A percentile compares a stretch with the other conserved stretches of the same genome.
Conservation (phyloP, 495 filamentous ascomycete genomes). For the Aspergillus baeticus region DNA sequence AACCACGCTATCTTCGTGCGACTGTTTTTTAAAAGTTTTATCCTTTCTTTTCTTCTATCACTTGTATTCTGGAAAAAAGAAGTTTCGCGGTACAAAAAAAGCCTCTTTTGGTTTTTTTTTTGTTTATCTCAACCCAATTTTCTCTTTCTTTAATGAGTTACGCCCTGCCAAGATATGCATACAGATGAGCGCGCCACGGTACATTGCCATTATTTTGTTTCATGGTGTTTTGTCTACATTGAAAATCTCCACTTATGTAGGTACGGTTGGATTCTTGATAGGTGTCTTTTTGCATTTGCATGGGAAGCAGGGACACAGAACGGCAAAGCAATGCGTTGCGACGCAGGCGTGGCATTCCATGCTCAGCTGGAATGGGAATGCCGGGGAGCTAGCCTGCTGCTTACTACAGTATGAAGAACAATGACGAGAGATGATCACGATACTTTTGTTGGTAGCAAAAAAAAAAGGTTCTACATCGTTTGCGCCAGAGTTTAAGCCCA, state of each 20-base stretch:
- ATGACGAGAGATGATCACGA: background rate
- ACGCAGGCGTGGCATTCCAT: background rate
- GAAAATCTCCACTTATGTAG: slow-evolving; percentile 3
- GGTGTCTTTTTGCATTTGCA: background rate
- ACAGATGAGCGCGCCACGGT: background rate
- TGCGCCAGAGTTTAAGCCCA: no score
- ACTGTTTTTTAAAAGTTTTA: slow-evolving; percentile 3
- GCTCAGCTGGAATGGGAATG: background rate
- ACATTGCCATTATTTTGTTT: background rate
- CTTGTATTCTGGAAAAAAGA: slow-evolving; percentile 6
- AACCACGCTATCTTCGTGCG: background rate
- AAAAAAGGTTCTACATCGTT: background rate
- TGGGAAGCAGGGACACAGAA: background rate
- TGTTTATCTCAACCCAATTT: background rate
- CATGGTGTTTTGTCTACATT: background rate
- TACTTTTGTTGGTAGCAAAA: background rate
- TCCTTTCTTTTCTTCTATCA: background rate
- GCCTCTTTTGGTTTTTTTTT: background rate
- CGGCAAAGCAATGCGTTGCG: background rate
- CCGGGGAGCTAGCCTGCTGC: background rate
- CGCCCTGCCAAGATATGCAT: slow-evolving; percentile 1
- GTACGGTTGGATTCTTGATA: slow-evolving; percentile 4
- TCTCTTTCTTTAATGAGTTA: slow-evolving; percentile 3
- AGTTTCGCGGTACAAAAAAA: background rate
- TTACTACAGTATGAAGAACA: background rate